phyloP scores from a whole-genome alignment of 192 early-diverging fungal genomes.

The Oehlia diaphana region DNA sequence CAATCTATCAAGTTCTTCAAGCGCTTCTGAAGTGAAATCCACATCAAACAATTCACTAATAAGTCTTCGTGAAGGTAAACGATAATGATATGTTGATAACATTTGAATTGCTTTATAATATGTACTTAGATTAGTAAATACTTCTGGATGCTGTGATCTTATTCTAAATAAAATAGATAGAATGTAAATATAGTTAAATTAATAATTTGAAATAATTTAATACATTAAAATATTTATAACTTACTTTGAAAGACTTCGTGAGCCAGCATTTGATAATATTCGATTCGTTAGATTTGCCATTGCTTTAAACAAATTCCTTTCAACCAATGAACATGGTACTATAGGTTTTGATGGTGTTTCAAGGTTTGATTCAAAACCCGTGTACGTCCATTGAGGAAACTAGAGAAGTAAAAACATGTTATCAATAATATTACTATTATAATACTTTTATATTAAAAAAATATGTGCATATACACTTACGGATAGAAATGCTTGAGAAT shows the following conservation, averaged over 20 bases:
- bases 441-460: no score
- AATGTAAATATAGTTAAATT: neutral
- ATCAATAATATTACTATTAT: no score
- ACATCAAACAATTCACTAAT: slow-evolving; percentile 79
- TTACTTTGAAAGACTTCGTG: slow-evolving; percentile 66
- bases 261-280: slow-evolving; percentile 77
- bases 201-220: neutral
- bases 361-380: slow-evolving; percentile 39
- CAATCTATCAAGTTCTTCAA: slow-evolving; percentile 47
- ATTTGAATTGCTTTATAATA: slow-evolving; percentile 65
- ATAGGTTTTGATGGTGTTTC: slow-evolving; percentile 35
- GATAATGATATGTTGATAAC: slow-evolving; percentile 66
- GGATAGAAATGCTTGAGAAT: slow-evolving; percentile 57
- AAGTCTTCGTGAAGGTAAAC: slow-evolving; percentile 69
- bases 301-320: slow-evolving; percentile 66
- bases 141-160: slow-evolving; percentile 55
- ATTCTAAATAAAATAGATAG: slow-evolving; percentile 42
- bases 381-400: slow-evolving; percentile 52
- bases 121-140: slow-evolving; percentile 55
- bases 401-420: slow-evolving; percentile 22
- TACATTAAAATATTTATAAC: neutral
- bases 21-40: slow-evolving; percentile 47
- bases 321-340: slow-evolving; percentile 36
- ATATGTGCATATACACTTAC: slow-evolving; percentile 39
- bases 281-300: slow-evolving; percentile 83